Evolutionary conservation across 2,329 filamentous ascomycete genomes (phyloP).

Genomic region (Capronia americana): DNA sequence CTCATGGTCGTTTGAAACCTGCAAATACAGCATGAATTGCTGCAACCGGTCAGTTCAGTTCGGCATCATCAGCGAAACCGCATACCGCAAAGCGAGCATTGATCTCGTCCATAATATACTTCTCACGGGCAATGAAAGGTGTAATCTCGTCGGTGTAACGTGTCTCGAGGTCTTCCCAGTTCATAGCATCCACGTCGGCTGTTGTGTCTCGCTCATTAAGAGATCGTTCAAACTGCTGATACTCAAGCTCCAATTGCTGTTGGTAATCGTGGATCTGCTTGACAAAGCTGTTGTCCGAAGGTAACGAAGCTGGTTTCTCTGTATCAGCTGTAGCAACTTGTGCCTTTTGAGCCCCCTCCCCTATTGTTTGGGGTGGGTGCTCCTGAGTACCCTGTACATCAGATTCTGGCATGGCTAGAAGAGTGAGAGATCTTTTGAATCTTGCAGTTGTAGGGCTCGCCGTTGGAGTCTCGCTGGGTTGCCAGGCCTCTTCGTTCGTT

Average conservation of each 20-base stretch:
- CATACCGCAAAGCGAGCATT: constrained; percentile 68
- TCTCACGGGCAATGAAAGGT: constrained; percentile 68
- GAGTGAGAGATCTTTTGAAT: constrained; percentile 16
- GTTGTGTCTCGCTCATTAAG: constrained; percentile 48
- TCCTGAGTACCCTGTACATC: not conserved
- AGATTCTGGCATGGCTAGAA: constrained; percentile 1
- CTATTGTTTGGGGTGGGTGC: not conserved
- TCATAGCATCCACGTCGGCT: constrained; percentile 63
- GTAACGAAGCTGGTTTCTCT: not conserved
- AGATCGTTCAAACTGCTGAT: constrained; percentile 36
- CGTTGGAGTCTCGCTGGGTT: constrained; percentile 19
- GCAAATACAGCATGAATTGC: constrained; percentile 82
- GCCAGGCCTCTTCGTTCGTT: constrained; percentile 36
- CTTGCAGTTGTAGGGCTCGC: constrained; percentile 26
- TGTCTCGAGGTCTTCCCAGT: constrained; percentile 78
- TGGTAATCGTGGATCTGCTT: constrained; percentile 33
- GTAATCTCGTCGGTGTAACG: constrained; percentile 71
- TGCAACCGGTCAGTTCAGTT: constrained; percentile 47
- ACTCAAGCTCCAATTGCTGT: constrained; percentile 34
- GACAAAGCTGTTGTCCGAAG: constrained; percentile 22
- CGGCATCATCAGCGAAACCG: constrained; percentile 2
- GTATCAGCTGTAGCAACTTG: not conserved
- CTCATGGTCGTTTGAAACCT: constrained; percentile 73
- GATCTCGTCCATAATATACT: constrained; percentile 70
- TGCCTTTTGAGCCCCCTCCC: not conserved